These are phyloP conservation scores for Magnusiomyces fungicola DNA, from an alignment of 1,139 yeast genomes.

Conservation along the genomic window DNA sequence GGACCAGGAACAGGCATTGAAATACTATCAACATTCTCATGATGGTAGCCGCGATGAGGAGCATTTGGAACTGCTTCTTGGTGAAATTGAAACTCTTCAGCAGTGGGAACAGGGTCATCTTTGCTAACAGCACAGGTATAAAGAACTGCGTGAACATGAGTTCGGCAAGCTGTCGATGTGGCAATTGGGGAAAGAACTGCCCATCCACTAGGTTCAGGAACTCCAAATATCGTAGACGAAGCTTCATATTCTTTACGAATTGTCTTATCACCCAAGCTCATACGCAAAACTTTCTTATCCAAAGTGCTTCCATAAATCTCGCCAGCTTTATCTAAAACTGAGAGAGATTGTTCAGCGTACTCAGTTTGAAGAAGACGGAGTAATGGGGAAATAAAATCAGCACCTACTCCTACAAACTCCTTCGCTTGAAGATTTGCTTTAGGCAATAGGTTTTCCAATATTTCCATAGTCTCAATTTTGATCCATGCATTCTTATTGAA, in stretches of 20 bases:
- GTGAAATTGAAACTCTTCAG: constrained; percentile 35
- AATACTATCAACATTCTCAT: constrained; percentile 21
- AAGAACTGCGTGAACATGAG: constrained; percentile 92
- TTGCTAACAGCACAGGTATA: constrained; percentile 57
- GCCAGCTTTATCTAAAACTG: constrained; percentile 79
- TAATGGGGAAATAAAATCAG: constrained; percentile 87
- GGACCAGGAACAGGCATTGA: constrained; percentile 32
- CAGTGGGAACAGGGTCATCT: constrained; percentile 20
- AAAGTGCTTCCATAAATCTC: constrained; percentile 83
- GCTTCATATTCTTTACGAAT: constrained; percentile 75
- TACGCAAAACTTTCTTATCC: constrained; percentile 84
- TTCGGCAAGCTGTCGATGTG: constrained; percentile 79
- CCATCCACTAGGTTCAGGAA: constrained; percentile 98
- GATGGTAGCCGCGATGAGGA: constrained; percentile 15
- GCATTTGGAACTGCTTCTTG: constrained; percentile 48
- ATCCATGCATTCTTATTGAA: constrained; percentile 76
- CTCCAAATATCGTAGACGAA: constrained; percentile 86
- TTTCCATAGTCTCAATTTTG: constrained; percentile 66
- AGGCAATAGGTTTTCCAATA: constrained; percentile 69
- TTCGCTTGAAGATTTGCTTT: constrained; percentile 67
- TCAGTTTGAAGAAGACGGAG: constrained; percentile 77
- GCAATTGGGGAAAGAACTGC: constrained; percentile 92
- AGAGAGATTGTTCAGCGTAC: constrained; percentile 79
- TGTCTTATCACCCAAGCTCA: constrained; percentile 80
- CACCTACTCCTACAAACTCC: constrained; percentile 86